A percentile compares a stretch with the other conserved stretches of the same genome.
Conservation (phyloP, 805 yeast genomes). For the Candida quercuum region DNA sequence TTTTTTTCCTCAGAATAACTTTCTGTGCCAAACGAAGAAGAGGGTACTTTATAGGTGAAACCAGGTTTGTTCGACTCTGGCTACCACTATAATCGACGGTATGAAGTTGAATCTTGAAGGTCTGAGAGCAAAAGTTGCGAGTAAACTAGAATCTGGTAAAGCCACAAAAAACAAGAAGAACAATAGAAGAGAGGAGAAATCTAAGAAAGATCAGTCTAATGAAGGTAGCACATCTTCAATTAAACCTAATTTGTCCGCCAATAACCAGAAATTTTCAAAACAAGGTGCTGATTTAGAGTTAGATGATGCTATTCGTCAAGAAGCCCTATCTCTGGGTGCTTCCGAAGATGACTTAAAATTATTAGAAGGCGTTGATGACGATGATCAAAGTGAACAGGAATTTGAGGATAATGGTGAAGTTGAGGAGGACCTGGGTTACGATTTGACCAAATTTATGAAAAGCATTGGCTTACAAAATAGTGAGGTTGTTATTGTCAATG, state of each 20-base stretch:
- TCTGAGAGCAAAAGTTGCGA: slow-evolving; percentile 58
- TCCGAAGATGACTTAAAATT: slow-evolving; percentile 74
- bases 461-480: slow-evolving; percentile 55
- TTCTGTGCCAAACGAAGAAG: too few species aligned
- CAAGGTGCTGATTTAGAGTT: slow-evolving; percentile 7
- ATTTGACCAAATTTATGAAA: slow-evolving; percentile 57
- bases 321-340: slow-evolving; percentile 81
- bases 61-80: neutral
- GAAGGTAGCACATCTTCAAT: too few species aligned
- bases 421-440: slow-evolving; percentile 42
- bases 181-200: slow-evolving; percentile 18
- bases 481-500: slow-evolving; percentile 30
- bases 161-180: slow-evolving; percentile 16
- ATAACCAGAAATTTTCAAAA: neutral
- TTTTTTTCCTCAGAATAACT: neutral
- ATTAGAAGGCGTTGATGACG: slow-evolving; percentile 51
- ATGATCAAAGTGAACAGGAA: slow-evolving; percentile 35
- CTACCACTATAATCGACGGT: slow-evolving; percentile 16
- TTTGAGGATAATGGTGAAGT: slow-evolving; percentile 27
- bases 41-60: too few species aligned
- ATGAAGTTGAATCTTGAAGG: slow-evolving; percentile 36
- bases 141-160: slow-evolving; percentile 35
- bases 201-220: slow-evolving; percentile 1
- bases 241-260: neutral
- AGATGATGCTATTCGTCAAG: slow-evolving; percentile 46